phyloP scores from a whole-genome alignment of 805 yeast genomes.

The Wickerhamiella vanderwaltii region DNA sequence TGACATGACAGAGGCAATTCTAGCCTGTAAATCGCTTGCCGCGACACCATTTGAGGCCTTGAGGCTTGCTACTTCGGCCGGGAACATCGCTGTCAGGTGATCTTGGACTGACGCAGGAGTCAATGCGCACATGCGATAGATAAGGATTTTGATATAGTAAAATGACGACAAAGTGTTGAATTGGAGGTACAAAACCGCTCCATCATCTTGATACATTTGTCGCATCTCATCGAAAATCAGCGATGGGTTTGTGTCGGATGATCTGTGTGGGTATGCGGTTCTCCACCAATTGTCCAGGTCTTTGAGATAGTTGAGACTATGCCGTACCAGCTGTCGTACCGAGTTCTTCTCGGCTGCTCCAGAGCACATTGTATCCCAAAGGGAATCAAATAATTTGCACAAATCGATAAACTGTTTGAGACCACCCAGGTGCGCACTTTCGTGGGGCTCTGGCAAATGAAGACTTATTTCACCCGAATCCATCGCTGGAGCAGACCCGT shows the following conservation, averaged over 20 bases:
- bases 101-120: not conserved
- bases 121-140: slow-evolving; percentile 2
- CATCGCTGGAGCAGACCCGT: not conserved
- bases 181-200: not conserved
- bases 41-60: not conserved
- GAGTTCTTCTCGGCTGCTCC: not conserved
- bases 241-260: not conserved
- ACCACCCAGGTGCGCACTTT: not conserved
- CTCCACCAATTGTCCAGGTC: slow-evolving; percentile 7
- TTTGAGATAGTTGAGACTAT: not conserved
- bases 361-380: not conserved
- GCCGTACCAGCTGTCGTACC: slow-evolving; percentile 1
- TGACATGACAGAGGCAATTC: slow-evolving; percentile 2
- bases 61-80: slow-evolving; percentile 2
- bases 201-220: slow-evolving; percentile 4
- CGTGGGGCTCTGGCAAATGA: not conserved
- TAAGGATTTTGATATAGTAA: not conserved
- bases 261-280: not conserved
- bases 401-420: not conserved
- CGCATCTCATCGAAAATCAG: not conserved
- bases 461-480: not conserved
- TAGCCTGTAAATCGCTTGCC: not conserved
- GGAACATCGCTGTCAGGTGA: slow-evolving; percentile 5
- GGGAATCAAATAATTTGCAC: not conserved
- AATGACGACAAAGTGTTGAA: not conserved